Percentiles rank a stretch among this genome's conserved stretches.
Evolutionary conservation across 768 basidiomycete genomes (phyloP).

Genomic region (Kwoniella newhampshirensis): DNA sequence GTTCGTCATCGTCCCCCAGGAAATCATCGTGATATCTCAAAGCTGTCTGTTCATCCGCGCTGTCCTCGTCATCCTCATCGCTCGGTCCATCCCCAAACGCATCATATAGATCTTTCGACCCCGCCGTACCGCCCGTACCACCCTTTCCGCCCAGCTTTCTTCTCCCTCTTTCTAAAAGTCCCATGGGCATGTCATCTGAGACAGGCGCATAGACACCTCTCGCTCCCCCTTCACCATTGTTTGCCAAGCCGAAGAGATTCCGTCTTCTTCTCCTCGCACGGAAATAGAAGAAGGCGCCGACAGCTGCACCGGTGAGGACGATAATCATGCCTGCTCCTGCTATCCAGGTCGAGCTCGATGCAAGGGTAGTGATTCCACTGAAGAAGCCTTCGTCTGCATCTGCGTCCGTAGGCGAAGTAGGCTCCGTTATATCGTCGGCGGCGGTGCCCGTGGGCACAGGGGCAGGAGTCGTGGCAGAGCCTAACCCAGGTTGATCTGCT

Average conservation of each 20-base stretch:
- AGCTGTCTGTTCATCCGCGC: constrained; percentile 67
- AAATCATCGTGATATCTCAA: constrained; percentile 77
- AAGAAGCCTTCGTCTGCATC: constrained; percentile 50
- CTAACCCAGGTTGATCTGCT: constrained; percentile 64
- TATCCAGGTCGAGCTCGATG: constrained; percentile 78
- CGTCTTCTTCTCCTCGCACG: constrained; percentile 58
- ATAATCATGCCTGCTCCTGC: constrained; percentile 81
- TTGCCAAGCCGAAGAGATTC: constrained; percentile 57
- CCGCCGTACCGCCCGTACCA: constrained; percentile 34
- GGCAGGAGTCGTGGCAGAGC: constrained; percentile 14
- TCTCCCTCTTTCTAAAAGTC: constrained; percentile 59
- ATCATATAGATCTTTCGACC: constrained; percentile 90
- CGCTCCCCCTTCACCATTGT: constrained; percentile 56
- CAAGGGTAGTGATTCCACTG: constrained; percentile 42
- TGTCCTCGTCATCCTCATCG: constrained; percentile 53
- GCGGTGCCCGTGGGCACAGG: constrained; percentile 15
- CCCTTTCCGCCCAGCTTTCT: constrained; percentile 54
- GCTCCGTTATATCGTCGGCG: constrained; percentile 37
- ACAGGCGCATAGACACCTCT: constrained; percentile 49
- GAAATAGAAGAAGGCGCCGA: constrained; percentile 76
- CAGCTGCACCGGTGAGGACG: constrained; percentile 67
- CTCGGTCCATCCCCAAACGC: constrained; percentile 90
- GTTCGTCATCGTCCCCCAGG: constrained; percentile 74
- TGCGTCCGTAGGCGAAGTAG: constrained; percentile 22
- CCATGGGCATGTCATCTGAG: constrained; percentile 74